A percentile compares a stretch with the other conserved stretches of the same genome.
These are phyloP conservation scores for Zelopaecilomyces penicillatus DNA, from an alignment of 2,329 filamentous ascomycete genomes.

Conservation along the genomic window DNA sequence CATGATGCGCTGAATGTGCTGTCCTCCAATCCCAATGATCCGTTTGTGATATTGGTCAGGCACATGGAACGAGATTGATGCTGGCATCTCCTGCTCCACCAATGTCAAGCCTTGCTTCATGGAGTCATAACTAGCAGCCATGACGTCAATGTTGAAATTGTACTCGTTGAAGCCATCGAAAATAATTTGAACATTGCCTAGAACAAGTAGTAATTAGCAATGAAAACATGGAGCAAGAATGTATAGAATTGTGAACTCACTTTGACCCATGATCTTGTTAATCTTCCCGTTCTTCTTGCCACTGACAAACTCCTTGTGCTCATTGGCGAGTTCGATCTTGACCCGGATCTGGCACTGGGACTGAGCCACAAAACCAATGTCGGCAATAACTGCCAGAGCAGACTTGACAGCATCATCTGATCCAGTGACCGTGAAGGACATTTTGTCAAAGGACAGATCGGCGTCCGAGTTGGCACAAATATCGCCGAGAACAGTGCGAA, in stretches of 20 bases:
- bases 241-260: slow-evolving; percentile 25
- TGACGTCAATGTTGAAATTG: slow-evolving; percentile 99
- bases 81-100: slow-evolving; percentile 98
- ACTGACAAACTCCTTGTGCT: slow-evolving; percentile 98
- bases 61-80: slow-evolving; percentile 97
- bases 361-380: slow-evolving; percentile 80
- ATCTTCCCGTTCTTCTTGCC: slow-evolving; percentile 99
- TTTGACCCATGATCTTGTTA: slow-evolving; percentile 99
- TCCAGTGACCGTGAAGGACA: slow-evolving; percentile 88
- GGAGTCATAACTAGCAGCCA: slow-evolving; percentile 83
- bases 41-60: slow-evolving; percentile 99
- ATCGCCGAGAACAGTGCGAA: slow-evolving; percentile 85
- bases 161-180: slow-evolving; percentile 99
- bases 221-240: too few relatives aligned
- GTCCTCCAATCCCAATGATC: slow-evolving; percentile 95
- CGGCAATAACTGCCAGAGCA: slow-evolving; percentile 87
- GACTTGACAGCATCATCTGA: slow-evolving; percentile 95
- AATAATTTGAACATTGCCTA: slow-evolving; percentile 92
- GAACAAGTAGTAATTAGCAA: neutral
- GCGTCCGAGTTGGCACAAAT: slow-evolving; percentile 95
- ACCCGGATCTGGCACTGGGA: slow-evolving; percentile 89
- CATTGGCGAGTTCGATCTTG: slow-evolving; percentile 97
- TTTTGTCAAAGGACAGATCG: slow-evolving; percentile 88
- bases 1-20: slow-evolving; percentile 99
- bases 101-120: slow-evolving; percentile 87